phyloP scores from a whole-genome alignment of 2,329 filamentous ascomycete species.

The Fusarium sterilihyphosum region DNA sequence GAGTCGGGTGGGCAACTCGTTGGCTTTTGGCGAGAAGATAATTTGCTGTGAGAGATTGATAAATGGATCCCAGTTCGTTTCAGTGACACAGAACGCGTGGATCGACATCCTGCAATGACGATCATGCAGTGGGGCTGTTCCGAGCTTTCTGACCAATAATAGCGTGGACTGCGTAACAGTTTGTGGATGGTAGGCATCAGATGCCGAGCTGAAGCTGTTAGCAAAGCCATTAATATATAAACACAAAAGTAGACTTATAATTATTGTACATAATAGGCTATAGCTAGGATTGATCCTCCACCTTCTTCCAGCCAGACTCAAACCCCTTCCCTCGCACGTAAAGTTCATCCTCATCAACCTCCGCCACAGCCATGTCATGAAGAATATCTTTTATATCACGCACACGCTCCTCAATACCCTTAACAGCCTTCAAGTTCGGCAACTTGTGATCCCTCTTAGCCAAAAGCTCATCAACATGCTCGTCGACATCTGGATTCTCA shows the following conservation, averaged over 20 bases:
- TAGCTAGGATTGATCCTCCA: rapidly evolving
- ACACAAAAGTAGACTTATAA: rapidly evolving
- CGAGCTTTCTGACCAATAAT: background rate
- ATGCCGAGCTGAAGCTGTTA: too few species aligned
- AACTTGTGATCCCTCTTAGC: background rate
- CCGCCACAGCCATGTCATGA: background rate
- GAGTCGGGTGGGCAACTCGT: rapidly evolving
- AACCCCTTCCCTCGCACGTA: background rate
- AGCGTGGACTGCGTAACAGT: background rate
- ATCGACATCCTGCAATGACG: background rate
- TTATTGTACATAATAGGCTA: rapidly evolving
- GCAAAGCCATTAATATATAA: background rate
- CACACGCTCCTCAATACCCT: background rate
- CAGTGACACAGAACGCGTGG: background rate
- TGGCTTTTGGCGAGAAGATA: background rate
- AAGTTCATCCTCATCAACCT: background rate
- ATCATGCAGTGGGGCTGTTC: background rate
- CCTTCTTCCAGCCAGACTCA: background rate
- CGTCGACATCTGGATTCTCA: background rate
- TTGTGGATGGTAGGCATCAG: too few species aligned
- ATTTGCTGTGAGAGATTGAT: background rate
- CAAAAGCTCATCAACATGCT: background rate
- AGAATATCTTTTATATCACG: background rate
- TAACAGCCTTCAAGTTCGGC: background rate
- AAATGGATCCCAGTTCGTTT: background rate